A percentile compares a stretch with the other conserved stretches of the same genome.
Conservation (phyloP, 2,329 filamentous ascomycete genomes). For the Leptosphaerulina australis region DNA sequence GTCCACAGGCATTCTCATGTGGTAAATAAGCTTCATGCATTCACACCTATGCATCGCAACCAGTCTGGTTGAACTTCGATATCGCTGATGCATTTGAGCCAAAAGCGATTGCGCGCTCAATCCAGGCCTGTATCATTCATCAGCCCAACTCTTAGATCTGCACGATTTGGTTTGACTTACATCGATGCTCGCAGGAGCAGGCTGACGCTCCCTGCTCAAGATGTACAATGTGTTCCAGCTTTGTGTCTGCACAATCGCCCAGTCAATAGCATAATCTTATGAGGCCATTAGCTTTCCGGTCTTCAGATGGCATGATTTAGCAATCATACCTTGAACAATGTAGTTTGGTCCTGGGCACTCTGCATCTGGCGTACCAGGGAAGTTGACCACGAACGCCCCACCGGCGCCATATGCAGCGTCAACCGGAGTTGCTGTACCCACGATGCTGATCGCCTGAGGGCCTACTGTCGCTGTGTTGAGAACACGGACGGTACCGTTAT, state of each 20-base stretch:
- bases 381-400: slow-evolving; percentile 34
- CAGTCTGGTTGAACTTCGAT: slow-evolving; percentile 28
- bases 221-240: slow-evolving; percentile 39
- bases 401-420: slow-evolving; percentile 28
- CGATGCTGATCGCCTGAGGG: slow-evolving; percentile 20
- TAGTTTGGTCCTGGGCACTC: slow-evolving; percentile 38
- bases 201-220: slow-evolving; percentile 33
- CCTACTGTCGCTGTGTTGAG: slow-evolving; percentile 32
- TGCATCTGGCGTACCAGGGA: slow-evolving; percentile 24
- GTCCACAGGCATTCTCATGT: no score
- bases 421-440: slow-evolving; percentile 33
- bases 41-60: slow-evolving; percentile 13
- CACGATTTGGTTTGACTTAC: slow-evolving; percentile 12
- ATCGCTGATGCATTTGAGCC: slow-evolving; percentile 26
- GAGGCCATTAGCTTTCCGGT: neutral
- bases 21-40: no score
- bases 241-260: slow-evolving; percentile 40
- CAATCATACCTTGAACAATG: slow-evolving; percentile 35
- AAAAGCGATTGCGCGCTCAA: slow-evolving; percentile 24
- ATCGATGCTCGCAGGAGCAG: slow-evolving; percentile 26
- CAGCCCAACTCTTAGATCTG: neutral
- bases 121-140: slow-evolving; percentile 19
- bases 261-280: slow-evolving; percentile 32
- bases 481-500: slow-evolving; percentile 34
- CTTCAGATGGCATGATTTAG: neutral